Base-by-base conservation (phyloP, 257 asterid genomes). In the Paulownia fortunei region DNA sequence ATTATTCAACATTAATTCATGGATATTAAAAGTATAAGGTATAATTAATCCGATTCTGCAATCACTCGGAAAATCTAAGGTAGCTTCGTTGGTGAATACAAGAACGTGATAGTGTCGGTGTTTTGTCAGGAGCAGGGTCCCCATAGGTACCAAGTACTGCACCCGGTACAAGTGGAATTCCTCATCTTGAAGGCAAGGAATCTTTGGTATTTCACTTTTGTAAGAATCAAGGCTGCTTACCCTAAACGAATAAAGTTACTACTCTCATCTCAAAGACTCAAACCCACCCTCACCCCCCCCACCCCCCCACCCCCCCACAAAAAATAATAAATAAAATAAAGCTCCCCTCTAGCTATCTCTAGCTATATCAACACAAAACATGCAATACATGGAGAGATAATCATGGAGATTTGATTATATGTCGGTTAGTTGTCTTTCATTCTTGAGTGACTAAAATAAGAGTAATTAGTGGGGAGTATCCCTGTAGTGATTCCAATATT, bases 201-300 rank as follows among this genome's bases (percentile, higher is more conserved):
- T 88, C 89, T 89, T 84, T 70, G 71, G 41, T 63, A 41, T 59
- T 51, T 70, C 41, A 77, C 92, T 88, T 89, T 90, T 76, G 85
- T 76, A 73, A 76, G 82, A 81, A 81, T 78, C 91, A 78, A 90
- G 77, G 86, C 82, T 76, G 78, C 78, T 78, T 52, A 82, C 84
- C 84, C 61, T 52, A 81, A 76, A 27, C 74, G 88, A 84, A 88
- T 88, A 88, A 88, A 90, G 91, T 51, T 41, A 72, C 85, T 62
- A 49, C 65, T 63, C 79, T 39, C 64, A 54, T 63, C 71, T 44
- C 70, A 16, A 73, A 52, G 1, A 2, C 46, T 60, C 60, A 30
- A 6, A n/a, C 67, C 39, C 59, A 9, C 44, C 32, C 54, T 66
- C 18, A 34, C 51, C 10, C 51, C 51, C 24, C 41, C 36, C 36